Conservation (phyloP, 1,139 yeast species). For the Lodderomyces pseudojiufengensis region DNA sequence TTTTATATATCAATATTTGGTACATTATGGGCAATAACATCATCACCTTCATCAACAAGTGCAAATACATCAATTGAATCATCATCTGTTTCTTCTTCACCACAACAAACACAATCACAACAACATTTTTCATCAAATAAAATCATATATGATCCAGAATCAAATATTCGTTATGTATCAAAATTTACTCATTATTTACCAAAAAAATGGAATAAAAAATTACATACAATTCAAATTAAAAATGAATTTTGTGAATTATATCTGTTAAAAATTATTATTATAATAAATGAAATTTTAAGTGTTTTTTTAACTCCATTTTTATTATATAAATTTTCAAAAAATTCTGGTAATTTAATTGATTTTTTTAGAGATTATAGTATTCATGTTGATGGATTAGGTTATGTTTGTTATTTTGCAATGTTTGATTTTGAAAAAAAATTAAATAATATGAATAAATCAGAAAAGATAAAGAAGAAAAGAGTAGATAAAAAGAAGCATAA, state of each 20-base stretch:
- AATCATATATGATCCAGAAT: slow-evolving; percentile 81
- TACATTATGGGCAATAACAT: slow-evolving; percentile 70
- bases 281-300: slow-evolving; percentile 75
- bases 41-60: slow-evolving; percentile 9
- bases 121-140: slow-evolving; percentile 29
- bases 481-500: slow-evolving; percentile 24
- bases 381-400: slow-evolving; percentile 91
- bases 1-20: slow-evolving; percentile 89
- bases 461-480: slow-evolving; percentile 13
- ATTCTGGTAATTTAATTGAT: slow-evolving; percentile 75
- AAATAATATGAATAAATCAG: slow-evolving; percentile 41
- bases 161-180: slow-evolving; percentile 70
- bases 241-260: slow-evolving; percentile 76
- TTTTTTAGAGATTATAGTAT: slow-evolving; percentile 86
- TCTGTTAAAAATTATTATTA: slow-evolving; percentile 68
- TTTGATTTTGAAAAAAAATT: slow-evolving; percentile 70
- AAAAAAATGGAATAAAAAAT: slow-evolving; percentile 74
- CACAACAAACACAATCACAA: slow-evolving; percentile 21
- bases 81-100: neutral
- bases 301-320: slow-evolving; percentile 82
- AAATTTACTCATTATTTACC: slow-evolving; percentile 91
- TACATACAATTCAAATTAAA: slow-evolving; percentile 81
- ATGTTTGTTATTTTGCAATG: slow-evolving; percentile 92
- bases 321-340: slow-evolving; percentile 67
- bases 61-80: no score